These are phyloP conservation scores for Nadsonia commutata DNA, from an alignment of 1,139 yeast species.

Conservation along the genomic window DNA sequence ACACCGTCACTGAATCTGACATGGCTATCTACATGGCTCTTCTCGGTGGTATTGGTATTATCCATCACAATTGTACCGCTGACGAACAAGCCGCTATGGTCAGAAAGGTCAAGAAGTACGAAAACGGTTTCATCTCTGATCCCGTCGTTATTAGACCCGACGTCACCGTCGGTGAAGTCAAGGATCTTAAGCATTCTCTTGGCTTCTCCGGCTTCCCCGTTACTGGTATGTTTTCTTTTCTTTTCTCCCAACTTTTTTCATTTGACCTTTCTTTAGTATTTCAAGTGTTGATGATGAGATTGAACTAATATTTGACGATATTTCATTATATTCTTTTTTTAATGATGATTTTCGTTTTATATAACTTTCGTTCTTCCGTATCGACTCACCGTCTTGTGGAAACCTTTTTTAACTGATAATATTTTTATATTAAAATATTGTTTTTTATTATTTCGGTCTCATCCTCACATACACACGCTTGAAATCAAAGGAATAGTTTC, in stretches of 20 bases:
- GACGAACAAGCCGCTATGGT: conserved; percentile 99
- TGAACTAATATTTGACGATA: conserved; percentile 9
- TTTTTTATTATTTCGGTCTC: not conserved
- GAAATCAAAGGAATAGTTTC: not conserved
- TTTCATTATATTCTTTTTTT: not conserved
- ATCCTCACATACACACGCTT: conserved; percentile 4
- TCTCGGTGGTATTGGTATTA: conserved; percentile 97
- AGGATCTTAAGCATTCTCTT: conserved; percentile 47
- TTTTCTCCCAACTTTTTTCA: not conserved
- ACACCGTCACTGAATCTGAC: conserved; percentile 90
- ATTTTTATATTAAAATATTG: conserved; percentile 2
- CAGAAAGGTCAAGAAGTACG: conserved; percentile 86
- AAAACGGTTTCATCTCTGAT: conserved; percentile 92
- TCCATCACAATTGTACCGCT: conserved; percentile 91
- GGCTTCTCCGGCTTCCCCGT: conserved; percentile 99
- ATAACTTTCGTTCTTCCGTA: conserved; percentile 99
- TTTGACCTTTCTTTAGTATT: conserved; percentile 2
- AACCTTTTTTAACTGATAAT: conserved; percentile 30
- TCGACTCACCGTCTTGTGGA: conserved; percentile 97
- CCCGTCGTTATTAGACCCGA: conserved; percentile 76
- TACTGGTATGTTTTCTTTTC: conserved; percentile 67
- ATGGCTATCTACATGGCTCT: conserved; percentile 99
- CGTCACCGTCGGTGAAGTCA: conserved; percentile 69
- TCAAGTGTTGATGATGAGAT: conserved; percentile 3
- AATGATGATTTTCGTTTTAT: conserved; percentile 47